Conservation (phyloP, 2,329 filamentous ascomycete species). For the Ascochyta koolunga region DNA sequence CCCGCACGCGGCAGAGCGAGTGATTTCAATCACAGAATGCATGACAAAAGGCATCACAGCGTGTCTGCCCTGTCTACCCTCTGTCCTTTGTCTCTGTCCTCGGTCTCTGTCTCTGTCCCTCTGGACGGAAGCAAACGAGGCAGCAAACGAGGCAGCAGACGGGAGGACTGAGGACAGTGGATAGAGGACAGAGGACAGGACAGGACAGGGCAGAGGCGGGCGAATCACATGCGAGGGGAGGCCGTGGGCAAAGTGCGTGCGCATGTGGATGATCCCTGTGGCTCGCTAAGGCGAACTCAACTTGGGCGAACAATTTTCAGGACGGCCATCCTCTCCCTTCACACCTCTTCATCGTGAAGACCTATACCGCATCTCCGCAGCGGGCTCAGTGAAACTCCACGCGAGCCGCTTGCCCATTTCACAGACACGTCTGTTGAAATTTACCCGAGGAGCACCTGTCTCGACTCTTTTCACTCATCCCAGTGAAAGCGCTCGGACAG, state of each 20-base stretch:
- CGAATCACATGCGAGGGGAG: slow-evolving; percentile 18
- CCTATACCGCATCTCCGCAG: slow-evolving; percentile 34
- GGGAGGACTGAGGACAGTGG: too few relatives aligned
- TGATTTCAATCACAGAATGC: too few relatives aligned
- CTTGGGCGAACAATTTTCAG: slow-evolving; percentile 34
- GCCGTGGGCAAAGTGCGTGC: slow-evolving; percentile 4
- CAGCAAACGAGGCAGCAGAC: too few relatives aligned
- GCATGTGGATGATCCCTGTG: slow-evolving; percentile 17
- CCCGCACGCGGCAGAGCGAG: too few relatives aligned
- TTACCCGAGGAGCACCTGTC: slow-evolving; percentile 39
- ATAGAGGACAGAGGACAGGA: too few relatives aligned
- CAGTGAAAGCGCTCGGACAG: slow-evolving; percentile 45
- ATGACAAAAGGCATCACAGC: too few relatives aligned
- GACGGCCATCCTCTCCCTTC: slow-evolving; percentile 20
- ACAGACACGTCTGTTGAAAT: slow-evolving; percentile 49
- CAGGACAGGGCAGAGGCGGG: not conserved
- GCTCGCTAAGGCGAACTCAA: slow-evolving; percentile 28
- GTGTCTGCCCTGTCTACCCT: too few relatives aligned
- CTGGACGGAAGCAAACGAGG: too few relatives aligned
- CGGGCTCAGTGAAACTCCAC: slow-evolving; percentile 38
- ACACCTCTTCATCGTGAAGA: slow-evolving; percentile 47
- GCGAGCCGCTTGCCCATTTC: slow-evolving; percentile 48
- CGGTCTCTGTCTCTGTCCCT: too few relatives aligned
- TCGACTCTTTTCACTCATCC: slow-evolving; percentile 35
- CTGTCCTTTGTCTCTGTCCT: too few relatives aligned